These are phyloP conservation scores for Macroventuria anomochaeta DNA, from an alignment of 2,329 filamentous ascomycete genomes.

Conservation along the genomic window DNA sequence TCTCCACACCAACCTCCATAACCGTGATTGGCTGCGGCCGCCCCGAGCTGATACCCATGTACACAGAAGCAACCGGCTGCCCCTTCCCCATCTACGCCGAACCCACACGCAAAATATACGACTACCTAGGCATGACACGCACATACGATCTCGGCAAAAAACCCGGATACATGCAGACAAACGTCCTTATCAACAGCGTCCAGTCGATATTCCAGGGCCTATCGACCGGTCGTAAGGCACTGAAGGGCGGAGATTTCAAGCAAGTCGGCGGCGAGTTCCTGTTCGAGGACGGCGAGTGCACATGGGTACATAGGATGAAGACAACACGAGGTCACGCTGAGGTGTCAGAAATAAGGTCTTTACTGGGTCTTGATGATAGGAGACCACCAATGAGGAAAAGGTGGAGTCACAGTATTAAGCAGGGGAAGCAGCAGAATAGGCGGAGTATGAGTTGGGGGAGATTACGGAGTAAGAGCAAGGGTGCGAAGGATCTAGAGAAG, in stretches of 20 bases:
- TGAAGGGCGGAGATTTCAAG: constrained; percentile 69
- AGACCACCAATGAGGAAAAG: constrained; percentile 40
- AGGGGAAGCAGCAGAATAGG: constrained; percentile 25
- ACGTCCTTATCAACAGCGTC: constrained; percentile 54
- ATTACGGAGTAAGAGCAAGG: constrained; percentile 35
- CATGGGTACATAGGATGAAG: constrained; percentile 84
- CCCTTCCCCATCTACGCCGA: constrained; percentile 81
- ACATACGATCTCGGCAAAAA: constrained; percentile 66
- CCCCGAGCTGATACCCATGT: constrained; percentile 70
- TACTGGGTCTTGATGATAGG: constrained; percentile 59
- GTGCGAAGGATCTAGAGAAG: constrained; percentile 24
- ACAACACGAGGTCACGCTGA: constrained; percentile 80
- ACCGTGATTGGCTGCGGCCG: constrained; percentile 76
- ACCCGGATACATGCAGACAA: constrained; percentile 70
- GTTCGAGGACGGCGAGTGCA: constrained; percentile 73
- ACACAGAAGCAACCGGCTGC: constrained; percentile 67
- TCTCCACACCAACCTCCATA: constrained; percentile 66
- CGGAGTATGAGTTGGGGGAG: constrained; percentile 41
- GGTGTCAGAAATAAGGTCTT: constrained; percentile 68
- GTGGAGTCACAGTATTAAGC: constrained; percentile 45
- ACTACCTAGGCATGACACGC: constrained; percentile 70
- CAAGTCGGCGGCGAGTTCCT: constrained; percentile 81
- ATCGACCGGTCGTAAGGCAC: constrained; percentile 63
- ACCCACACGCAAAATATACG: constrained; percentile 70
- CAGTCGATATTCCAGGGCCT: constrained; percentile 67